Percentiles rank a stretch among this genome's conserved stretches.
Evolutionary conservation across 768 basidiomycete genomes (phyloP).

Genomic region (Tricholoma hemisulphureum): DNA sequence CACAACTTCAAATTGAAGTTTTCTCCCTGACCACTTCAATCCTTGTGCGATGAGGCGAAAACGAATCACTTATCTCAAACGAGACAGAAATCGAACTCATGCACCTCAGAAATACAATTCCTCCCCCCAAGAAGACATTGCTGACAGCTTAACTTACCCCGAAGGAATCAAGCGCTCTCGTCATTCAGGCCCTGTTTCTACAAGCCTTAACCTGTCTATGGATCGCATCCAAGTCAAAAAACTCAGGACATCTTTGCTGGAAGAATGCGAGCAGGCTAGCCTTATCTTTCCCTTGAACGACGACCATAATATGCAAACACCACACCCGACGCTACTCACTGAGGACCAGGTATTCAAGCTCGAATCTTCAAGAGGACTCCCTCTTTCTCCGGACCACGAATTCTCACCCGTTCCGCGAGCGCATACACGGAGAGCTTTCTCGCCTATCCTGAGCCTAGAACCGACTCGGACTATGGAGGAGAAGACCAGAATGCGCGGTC

Average conservation of each 20-base stretch:
- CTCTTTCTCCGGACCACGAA: conserved; percentile 7
- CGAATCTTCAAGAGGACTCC: conserved; percentile 11
- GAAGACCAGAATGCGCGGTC: background rate
- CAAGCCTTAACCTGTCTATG: background rate
- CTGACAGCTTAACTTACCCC: conserved; percentile 9
- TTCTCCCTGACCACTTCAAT: background rate
- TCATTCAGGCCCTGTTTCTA: conserved; percentile 5
- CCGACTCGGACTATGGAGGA: background rate
- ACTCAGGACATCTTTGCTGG: background rate
- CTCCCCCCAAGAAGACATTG: conserved; percentile 11
- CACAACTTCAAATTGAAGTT: too few species aligned
- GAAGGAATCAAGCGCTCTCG: conserved; percentile 21
- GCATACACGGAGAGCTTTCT: background rate
- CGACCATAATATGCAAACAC: conserved; percentile 12
- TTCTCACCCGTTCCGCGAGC: conserved; percentile 17
- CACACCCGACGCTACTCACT: conserved; percentile 14
- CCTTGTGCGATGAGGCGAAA: conserved; percentile 16
- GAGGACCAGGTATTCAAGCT: conserved; percentile 15
- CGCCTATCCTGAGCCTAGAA: background rate
- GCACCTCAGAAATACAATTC: background rate
- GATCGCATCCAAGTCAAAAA: conserved; percentile 11
- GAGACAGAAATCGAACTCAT: conserved; percentile 2
- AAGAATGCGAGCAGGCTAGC: background rate
- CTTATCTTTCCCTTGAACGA: conserved; percentile 1
- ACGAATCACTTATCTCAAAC: conserved; percentile 19